Conservation (phyloP, 2,329 filamentous ascomycete species). For the Ambrosiella cleistominuta region DNA sequence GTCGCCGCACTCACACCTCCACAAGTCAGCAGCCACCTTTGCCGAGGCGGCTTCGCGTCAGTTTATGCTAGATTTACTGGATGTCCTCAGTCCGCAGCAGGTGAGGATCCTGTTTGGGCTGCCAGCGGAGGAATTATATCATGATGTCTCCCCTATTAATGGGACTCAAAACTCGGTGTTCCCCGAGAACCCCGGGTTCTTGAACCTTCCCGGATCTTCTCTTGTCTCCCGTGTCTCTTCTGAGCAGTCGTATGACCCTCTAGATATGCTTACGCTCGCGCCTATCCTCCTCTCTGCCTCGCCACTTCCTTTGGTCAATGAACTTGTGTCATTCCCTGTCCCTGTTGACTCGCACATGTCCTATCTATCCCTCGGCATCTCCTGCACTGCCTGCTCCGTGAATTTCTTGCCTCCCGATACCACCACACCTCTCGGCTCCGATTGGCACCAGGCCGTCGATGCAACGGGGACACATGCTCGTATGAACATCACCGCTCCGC, state of each 20-base stretch:
- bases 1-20: constrained; percentile 10
- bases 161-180: not conserved
- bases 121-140: not conserved
- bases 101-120: constrained; percentile 10
- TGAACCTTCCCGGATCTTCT: not conserved
- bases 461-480: constrained; percentile 9
- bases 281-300: constrained; percentile 8
- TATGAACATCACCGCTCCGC: constrained; percentile 11
- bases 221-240: not conserved
- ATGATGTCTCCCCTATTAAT: not conserved
- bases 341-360: constrained; percentile 12
- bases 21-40: constrained; percentile 6
- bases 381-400: constrained; percentile 11
- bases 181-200: not conserved
- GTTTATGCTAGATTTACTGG: constrained; percentile 11
- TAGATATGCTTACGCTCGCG: constrained; percentile 6
- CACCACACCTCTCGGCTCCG: not conserved
- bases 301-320: not conserved
- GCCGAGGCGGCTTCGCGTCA: constrained; percentile 7
- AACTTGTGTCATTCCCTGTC: constrained; percentile 5
- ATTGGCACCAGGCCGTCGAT: constrained; percentile 11
- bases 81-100: constrained; percentile 9
- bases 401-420: constrained; percentile 1
- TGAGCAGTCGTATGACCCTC: constrained; percentile 5
- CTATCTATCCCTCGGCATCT: constrained; percentile 8